Conservation (phyloP, 2,329 filamentous ascomycete genomes). For the Zalaria obscura region DNA sequence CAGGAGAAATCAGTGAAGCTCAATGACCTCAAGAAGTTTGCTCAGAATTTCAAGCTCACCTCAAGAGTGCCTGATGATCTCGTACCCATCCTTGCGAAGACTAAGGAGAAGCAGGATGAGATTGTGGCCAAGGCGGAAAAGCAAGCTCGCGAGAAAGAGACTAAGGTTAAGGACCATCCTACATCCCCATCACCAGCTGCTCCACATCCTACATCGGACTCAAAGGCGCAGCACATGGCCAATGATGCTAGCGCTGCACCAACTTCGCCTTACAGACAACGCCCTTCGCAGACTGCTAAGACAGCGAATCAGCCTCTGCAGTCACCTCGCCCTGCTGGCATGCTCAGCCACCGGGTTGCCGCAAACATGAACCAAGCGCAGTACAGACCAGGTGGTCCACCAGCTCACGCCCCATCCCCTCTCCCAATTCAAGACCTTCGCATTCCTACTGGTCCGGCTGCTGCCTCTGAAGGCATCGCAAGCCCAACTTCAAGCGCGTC, state of each 20-base stretch:
- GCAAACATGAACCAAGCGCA: not conserved
- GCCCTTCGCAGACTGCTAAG: not conserved
- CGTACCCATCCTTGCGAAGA: conserved; percentile 90
- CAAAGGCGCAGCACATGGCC: not conserved
- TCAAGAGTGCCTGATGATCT: conserved; percentile 86
- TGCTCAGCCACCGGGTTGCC: not conserved
- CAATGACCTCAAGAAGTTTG: conserved; percentile 91
- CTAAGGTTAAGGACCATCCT: conserved; percentile 27
- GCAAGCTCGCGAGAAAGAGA: conserved; percentile 47
- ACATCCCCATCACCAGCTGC: conserved; percentile 12
- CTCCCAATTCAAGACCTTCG: conserved; percentile 3
- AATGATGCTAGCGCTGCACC: not conserved
- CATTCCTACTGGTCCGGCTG: conserved; percentile 54
- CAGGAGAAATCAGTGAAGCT: conserved; percentile 84
- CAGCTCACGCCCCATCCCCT: conserved; percentile 2
- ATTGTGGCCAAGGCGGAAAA: conserved; percentile 80
- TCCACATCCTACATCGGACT: conserved; percentile 4
- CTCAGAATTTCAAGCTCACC: conserved; percentile 81
- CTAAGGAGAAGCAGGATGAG: conserved; percentile 83
- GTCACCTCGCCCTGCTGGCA: conserved; percentile 2
- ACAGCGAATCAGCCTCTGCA: not conserved
- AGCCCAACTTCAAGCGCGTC: conserved; percentile 39
- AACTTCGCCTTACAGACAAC: conserved; percentile 4
- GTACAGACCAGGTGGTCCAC: conserved; percentile 1
- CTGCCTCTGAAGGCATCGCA: conserved; percentile 32